Base-by-base conservation (phyloP, 352 stramenopile species). In the Pythium grandisporangium region DNA sequence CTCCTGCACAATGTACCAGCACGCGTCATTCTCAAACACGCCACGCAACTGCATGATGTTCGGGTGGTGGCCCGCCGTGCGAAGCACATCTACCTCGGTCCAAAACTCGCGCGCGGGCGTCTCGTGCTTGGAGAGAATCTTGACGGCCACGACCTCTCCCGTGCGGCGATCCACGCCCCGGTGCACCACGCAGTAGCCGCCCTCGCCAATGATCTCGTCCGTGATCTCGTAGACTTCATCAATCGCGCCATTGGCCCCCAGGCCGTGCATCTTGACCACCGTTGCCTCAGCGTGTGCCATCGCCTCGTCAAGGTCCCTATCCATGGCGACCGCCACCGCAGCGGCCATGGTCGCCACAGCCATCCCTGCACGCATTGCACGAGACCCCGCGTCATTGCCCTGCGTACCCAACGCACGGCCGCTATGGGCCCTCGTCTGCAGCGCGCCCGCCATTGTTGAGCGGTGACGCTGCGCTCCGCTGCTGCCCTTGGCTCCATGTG, bases 1-100 rank as follows among this genome's bases (percentile, higher is more conserved):
- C 32, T 94, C 79, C 51, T 85, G 70, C 12, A 91, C 77, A 46
- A 91, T 88, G 48, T 82, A 88, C 74, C 74, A 91, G 41, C 55
- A 70, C 23, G 63, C 66, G 19, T 84, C 68, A 22, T 64, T 84
- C 55, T 88, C 77, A 47, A 75, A 91, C 16, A 80, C 79, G 22
- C 57, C 74, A 41, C 70, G 52, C n/a, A 91, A 45, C 32, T 85
- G 57, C 66, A 88, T 71, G 53, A 91, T 87, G 42, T 85, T 88
- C 4, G 72, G 70, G 55, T 88, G 74, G 38, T 79, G 62, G 17
- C 78, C 77, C 0, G 72, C 78, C 17, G 75, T 74, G 12, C 68
- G 63, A 30, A 91, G 61, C 57, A 91, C 63, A 46, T 87, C 78
- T 27, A 89, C 75, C 40, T 91, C 78, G 22, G 66, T 84, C 75